phyloP scores from a whole-genome alignment of 345 rosid species.

The Alliaria petiolata region DNA sequence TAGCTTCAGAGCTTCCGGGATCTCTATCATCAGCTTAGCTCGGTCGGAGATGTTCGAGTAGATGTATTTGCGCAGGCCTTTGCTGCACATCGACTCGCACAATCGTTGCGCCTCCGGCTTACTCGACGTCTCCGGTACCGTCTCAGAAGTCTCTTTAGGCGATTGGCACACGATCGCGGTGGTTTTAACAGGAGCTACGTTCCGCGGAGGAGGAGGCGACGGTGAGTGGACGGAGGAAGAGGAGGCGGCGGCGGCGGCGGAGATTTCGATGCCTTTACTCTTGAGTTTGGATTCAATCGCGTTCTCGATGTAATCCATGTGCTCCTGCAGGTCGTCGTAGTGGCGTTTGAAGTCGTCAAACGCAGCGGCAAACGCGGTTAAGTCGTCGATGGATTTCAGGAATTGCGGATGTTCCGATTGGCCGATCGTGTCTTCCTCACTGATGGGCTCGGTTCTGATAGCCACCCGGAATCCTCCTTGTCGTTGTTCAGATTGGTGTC shows the following conservation, averaged over 20 bases:
- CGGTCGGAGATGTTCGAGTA: conserved; percentile 33
- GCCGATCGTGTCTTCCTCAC: neutral
- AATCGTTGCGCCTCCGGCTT: conserved; percentile 23
- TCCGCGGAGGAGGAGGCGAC: neutral
- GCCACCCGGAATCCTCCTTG: neutral
- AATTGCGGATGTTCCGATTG: conserved; percentile 27
- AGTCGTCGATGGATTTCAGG: conserved; percentile 38
- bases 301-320: conserved; percentile 42
- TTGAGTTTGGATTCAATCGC: conserved; percentile 43
- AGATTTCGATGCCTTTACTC: neutral
- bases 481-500: neutral
- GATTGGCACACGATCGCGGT: neutral
- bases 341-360: conserved; percentile 40
- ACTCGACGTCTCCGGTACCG: neutral
- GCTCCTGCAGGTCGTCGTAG: conserved; percentile 48
- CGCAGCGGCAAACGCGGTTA: conserved; percentile 37
- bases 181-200: neutral
- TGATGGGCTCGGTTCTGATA: neutral
- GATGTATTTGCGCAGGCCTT: conserved; percentile 52
- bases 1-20: conserved; percentile 48
- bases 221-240: neutral
- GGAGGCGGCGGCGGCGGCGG: neutral
- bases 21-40: conserved; percentile 43
- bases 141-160: neutral
- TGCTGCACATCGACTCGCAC: conserved; percentile 47